Evolutionary conservation across 768 basidiomycete genomes (phyloP).

Genomic region (Tylopilus felleus): DNA sequence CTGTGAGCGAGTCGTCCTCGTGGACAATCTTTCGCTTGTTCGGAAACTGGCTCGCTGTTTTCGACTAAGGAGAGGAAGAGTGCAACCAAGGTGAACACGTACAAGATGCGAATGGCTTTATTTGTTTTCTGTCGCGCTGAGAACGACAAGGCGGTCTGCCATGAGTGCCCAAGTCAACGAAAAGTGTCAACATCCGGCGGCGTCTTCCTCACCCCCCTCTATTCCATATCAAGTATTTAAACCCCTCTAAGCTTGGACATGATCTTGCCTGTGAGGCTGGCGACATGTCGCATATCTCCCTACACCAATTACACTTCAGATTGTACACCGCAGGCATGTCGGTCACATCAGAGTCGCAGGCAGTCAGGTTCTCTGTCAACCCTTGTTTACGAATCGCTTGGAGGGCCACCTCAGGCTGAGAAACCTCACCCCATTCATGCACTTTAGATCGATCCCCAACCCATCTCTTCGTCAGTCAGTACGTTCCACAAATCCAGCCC

Average conservation of each 20-base stretch:
- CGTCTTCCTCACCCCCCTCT: neutral
- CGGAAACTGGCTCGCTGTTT: slow-evolving; percentile 27
- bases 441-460: neutral
- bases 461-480: too few species aligned
- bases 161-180: slow-evolving; percentile 21
- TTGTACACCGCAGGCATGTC: too few species aligned
- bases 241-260: too few species aligned
- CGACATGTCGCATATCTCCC: too few species aligned
- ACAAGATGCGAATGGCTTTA: slow-evolving; percentile 57
- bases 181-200: slow-evolving; percentile 21
- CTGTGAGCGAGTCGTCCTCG: slow-evolving; percentile 24
- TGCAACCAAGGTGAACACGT: slow-evolving; percentile 4
- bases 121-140: slow-evolving; percentile 65
- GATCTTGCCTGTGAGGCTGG: too few species aligned
- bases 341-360: too few species aligned
- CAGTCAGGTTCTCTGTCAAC: too few species aligned
- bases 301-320: too few species aligned
- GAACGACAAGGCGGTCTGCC: slow-evolving; percentile 45
- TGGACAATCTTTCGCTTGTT: slow-evolving; percentile 53
- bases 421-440: neutral
- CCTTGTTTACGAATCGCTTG: too few species aligned
- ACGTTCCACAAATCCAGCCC: too few species aligned
- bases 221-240: neutral
- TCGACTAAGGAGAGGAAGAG: slow-evolving; percentile 1
- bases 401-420: too few species aligned